Conservation (phyloP, 306 rosid species). For the Lablab purpureus region DNA sequence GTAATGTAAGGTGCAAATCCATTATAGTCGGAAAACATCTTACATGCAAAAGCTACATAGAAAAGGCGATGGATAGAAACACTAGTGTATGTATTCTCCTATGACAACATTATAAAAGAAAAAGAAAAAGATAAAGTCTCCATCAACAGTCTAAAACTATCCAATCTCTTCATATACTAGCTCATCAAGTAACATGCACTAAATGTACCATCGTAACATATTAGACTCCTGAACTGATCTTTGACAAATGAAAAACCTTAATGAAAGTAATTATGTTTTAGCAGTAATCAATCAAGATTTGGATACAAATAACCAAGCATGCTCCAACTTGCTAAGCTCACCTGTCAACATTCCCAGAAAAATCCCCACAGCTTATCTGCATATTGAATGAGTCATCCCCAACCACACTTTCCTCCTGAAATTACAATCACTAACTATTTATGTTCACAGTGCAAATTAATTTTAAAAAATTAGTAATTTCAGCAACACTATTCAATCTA, state of each 20-base stretch:
- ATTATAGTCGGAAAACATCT: conserved; percentile 22
- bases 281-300: conserved; percentile 1
- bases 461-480: not conserved
- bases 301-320: conserved; percentile 30
- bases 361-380: conserved; percentile 54
- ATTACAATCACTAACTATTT: conserved; percentile 24
- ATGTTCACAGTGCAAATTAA: conserved; percentile 38
- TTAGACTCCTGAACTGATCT: conserved; percentile 12
- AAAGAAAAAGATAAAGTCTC: not conserved
- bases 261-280: not conserved
- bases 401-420: conserved; percentile 65
- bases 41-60: conserved; percentile 27
- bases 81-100: not conserved
- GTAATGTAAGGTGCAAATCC: conserved; percentile 12
- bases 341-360: conserved; percentile 77
- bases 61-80: conserved; percentile 11
- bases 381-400: conserved; percentile 52
- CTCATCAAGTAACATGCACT: not conserved
- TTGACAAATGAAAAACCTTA: conserved; percentile 4
- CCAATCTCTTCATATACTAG: not conserved
- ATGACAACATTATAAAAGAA: conserved; percentile 11
- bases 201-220: conserved; percentile 14
- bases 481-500: not conserved
- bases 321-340: conserved; percentile 79
- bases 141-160: conserved; percentile 16